These are phyloP conservation scores for Rhamnella rubrinervis DNA, from an alignment of 331 rosid genomes.

Conservation along the genomic window DNA sequence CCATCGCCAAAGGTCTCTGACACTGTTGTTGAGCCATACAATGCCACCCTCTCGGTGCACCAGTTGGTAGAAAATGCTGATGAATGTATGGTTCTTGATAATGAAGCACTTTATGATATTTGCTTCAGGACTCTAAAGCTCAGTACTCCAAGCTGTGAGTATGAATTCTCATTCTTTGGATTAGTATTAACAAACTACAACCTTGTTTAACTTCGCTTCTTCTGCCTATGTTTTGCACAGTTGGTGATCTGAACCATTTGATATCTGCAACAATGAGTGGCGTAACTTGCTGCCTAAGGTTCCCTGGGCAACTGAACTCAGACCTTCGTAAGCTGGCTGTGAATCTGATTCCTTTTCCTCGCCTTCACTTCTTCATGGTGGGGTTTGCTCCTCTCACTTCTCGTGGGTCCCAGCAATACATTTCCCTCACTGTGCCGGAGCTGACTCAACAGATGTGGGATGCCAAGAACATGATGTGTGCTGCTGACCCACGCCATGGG, in stretches of 20 bases:
- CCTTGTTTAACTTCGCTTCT: not conserved
- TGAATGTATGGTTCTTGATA: constrained; percentile 90
- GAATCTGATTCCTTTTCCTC: constrained; percentile 81
- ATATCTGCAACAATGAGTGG: constrained; percentile 91
- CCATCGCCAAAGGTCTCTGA: constrained; percentile 92
- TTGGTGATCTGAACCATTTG: constrained; percentile 85
- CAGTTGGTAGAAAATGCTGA: constrained; percentile 88
- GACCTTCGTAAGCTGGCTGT: constrained; percentile 83
- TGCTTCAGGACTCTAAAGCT: constrained; percentile 85
- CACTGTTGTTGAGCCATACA: constrained; percentile 88
- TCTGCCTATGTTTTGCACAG: constrained; percentile 28
- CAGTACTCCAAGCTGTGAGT: constrained; percentile 88
- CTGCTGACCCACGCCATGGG: constrained; percentile 88
- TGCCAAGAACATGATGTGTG: constrained; percentile 88
- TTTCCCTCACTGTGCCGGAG: constrained; percentile 82
- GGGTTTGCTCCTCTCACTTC: constrained; percentile 88
- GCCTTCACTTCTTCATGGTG: constrained; percentile 90
- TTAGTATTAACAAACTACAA: not conserved
- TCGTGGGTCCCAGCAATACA: constrained; percentile 86
- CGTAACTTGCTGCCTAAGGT: constrained; percentile 81
- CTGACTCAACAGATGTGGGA: constrained; percentile 94
- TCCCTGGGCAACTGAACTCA: constrained; percentile 84
- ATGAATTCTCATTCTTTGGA: not conserved
- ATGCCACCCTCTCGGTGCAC: constrained; percentile 82
- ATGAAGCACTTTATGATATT: constrained; percentile 84